Base-by-base conservation (phyloP, 805 yeast genomes). In the Millerozyma acaciae region DNA sequence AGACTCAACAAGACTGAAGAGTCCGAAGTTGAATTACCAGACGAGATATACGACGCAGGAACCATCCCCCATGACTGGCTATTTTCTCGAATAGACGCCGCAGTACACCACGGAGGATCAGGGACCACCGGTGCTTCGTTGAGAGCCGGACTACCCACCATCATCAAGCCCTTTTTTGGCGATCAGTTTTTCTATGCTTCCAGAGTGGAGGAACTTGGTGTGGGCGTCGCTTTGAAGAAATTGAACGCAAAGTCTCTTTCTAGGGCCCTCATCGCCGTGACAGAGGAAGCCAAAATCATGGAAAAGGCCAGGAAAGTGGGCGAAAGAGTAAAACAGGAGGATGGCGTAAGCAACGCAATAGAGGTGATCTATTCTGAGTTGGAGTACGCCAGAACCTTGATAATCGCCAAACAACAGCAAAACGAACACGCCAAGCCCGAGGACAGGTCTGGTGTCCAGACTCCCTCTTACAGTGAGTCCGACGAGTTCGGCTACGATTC, bases 81-180 rank as follows among this genome's bases (percentile, higher is more conserved):
- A 22, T 90, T 90, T 58, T 83, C 90, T 0, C 78, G 76, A 40
- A 66, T 90, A 27, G 96, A 90, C 59, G 96, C 90, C 0, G 95
- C 95, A 0, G 96, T 90, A 4, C 97, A 90, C 53, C 97, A 90
- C 54, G 97, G 97, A 24, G 97, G 97, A 0, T 82, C 95, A 0
- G 97, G 97, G 2, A 86, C 97, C 0, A 90, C 97, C 0, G 97
- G 97, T 6, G 96, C 96, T 0, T 74, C 94, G 2, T 55, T 90
- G 34, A 67, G 89, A 40, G 82, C 84, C 9, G 97, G 97, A 0
- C 56, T 84, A 20, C 97, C 97, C 1, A 87, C 95, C 0, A 73
- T 90, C 21, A 78, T 90, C 47, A 90, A 89, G 55, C 97, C 97
- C 2, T 90, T 90, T 51, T 90, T 90, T 55, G 97, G 96, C 0